Base-by-base conservation (phyloP, 768 basidiomycete genomes). In the Hypholoma sublateritium region DNA sequence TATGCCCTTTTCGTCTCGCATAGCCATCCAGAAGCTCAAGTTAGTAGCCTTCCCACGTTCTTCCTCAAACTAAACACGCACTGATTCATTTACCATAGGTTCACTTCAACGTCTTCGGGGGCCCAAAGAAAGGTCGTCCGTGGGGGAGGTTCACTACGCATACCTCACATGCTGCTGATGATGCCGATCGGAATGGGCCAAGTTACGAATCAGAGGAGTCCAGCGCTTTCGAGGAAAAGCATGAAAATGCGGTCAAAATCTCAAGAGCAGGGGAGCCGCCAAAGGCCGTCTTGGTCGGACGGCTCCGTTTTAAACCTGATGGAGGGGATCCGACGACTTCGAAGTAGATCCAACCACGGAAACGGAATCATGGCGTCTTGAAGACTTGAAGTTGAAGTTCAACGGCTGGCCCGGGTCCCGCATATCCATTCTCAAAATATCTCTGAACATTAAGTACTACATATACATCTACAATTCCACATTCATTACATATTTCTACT, bases 1-100 rank as follows among this genome's bases (percentile, higher is more conserved):
- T 89, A 89, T 69, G 91, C 84, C 0, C 70, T 90, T 22, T 86
- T 91, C 60, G 89, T 92, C 36, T 88, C 87, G 62, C 87, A 91
- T 59, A 75, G 76, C 56, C 87, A 90, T 69, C 81, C 73, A 12
- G 69, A 72, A 51, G 70, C 71, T 39, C 70, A 72, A 53, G 73
- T 74, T 58, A 53, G 69, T 65, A 24, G 67, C 67, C 39, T 6
- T 0, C 22, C 11, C 22, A 47, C 12, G 12, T 1, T 12, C 5
- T 22, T 9, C 22, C 14, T 4, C 11, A 7, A 19, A 5, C 17
- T 47, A 2, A 32, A 35, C 16, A 17, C 41, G 36, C 21, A 14
- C 50, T n/a, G 5, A 32, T 60, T 57, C 19, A 8, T 50, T 28
- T 55, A 25, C 54, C 13, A 51, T 16, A 87, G 78, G 82, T 77